Conservation (phyloP, 495 filamentous ascomycete genomes). For the Podospora anserina region DNA sequence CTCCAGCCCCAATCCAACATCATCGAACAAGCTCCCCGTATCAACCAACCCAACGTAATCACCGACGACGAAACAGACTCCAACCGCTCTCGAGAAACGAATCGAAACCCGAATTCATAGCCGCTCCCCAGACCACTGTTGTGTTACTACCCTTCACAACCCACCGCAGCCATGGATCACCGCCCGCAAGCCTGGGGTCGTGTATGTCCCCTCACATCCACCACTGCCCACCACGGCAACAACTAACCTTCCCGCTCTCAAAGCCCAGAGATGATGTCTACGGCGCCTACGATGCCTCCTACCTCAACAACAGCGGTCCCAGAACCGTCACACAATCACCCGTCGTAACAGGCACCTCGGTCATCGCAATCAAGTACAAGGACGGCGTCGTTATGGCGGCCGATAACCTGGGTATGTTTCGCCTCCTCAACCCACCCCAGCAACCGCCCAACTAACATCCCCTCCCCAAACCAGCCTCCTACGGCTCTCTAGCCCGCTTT, state of each 20-base stretch:
- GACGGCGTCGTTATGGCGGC: conserved; percentile 94
- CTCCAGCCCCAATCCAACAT: conserved; percentile 29
- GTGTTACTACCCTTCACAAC: conserved; percentile 15
- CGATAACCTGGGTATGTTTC: conserved; percentile 79
- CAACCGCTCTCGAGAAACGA: neutral
- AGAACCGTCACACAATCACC: conserved; percentile 86
- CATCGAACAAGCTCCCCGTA: conserved; percentile 23
- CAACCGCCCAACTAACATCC: neutral
- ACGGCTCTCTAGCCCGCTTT: conserved; percentile 95
- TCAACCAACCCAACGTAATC: conserved; percentile 4
- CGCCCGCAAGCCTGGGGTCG: conserved; percentile 94
- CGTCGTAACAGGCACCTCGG: conserved; percentile 93
- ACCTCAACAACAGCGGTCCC: conserved; percentile 65
- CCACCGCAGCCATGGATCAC: conserved; percentile 72
- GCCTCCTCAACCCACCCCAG: conserved; percentile 3
- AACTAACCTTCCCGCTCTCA: conserved; percentile 17
- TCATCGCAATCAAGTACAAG: conserved; percentile 89
- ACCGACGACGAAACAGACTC: conserved; percentile 6
- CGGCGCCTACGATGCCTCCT: conserved; percentile 83
- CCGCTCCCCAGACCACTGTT: conserved; percentile 13
- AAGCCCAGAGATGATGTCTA: conserved; percentile 96
- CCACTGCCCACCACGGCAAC: conserved; percentile 5
- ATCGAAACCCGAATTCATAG: neutral
- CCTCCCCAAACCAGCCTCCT: conserved; percentile 65
- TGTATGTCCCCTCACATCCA: conserved; percentile 53